phyloP scores from a whole-genome alignment of 495 filamentous ascomycete species.

The Penicillium pulvis region DNA sequence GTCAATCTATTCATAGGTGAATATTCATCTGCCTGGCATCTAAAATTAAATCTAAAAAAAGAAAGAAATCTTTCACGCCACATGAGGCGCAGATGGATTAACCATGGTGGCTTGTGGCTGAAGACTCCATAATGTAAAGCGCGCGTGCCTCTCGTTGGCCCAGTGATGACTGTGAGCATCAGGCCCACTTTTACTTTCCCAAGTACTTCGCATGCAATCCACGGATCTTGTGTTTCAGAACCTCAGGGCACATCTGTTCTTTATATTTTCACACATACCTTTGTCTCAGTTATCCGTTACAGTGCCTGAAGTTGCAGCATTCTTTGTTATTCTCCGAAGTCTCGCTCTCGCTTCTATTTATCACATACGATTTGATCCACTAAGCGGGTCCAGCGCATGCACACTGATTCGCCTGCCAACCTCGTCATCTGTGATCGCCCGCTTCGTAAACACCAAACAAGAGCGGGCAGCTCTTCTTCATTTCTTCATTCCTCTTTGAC shows the following conservation, averaged over 20 bases:
- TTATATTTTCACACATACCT: neutral
- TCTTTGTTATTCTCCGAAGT: slow-evolving; percentile 2
- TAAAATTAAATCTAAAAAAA: slow-evolving; percentile 15
- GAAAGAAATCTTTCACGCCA: slow-evolving; percentile 17
- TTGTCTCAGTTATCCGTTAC: neutral
- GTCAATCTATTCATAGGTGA: neutral
- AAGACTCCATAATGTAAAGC: neutral
- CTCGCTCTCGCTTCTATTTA: neutral
- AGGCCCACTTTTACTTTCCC: slow-evolving; percentile 5
- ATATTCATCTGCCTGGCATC: neutral
- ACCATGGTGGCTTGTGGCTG: slow-evolving; percentile 3
- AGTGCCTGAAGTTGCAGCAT: neutral
- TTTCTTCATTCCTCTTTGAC: neutral
- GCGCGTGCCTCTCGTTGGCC: slow-evolving; percentile 36
- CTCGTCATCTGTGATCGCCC: slow-evolving; percentile 25
- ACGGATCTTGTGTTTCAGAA: slow-evolving; percentile 21
- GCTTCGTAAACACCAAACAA: slow-evolving; percentile 32
- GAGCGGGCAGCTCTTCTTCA: slow-evolving; percentile 8
- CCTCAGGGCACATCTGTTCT: neutral
- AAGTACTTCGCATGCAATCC: slow-evolving; percentile 6
- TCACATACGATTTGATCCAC: slow-evolving; percentile 2
- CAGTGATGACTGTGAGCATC: slow-evolving; percentile 25
- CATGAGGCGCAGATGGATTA: slow-evolving; percentile 8
- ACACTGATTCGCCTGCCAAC: slow-evolving; percentile 31
- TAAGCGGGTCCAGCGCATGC: slow-evolving; percentile 10